A percentile compares a stretch with the other conserved stretches of the same genome.
phyloP scores from a whole-genome alignment of 345 rosid species.

The Salix dunnii region DNA sequence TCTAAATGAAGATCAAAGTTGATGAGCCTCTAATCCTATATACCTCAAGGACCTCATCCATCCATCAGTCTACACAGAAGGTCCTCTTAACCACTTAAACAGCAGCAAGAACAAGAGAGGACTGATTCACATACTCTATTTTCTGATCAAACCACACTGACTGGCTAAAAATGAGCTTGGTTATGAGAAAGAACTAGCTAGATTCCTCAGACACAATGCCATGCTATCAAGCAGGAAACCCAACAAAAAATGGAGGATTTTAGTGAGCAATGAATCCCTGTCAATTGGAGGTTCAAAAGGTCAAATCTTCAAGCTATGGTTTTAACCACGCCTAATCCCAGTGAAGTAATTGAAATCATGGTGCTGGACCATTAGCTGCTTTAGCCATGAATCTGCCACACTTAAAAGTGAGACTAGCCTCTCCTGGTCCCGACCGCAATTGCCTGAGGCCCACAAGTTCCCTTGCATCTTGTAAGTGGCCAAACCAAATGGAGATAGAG shows the following conservation, averaged over 20 bases:
- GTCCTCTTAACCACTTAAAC: slow-evolving; percentile 1
- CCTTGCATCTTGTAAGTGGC: slow-evolving; percentile 99
- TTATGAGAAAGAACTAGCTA: slow-evolving; percentile 13
- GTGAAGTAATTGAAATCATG: slow-evolving; percentile 92
- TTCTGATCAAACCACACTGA: slow-evolving; percentile 10
- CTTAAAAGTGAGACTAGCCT: slow-evolving; percentile 72
- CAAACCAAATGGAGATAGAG: slow-evolving; percentile 82
- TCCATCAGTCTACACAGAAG: slow-evolving; percentile 15
- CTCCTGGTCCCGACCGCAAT: slow-evolving; percentile 74
- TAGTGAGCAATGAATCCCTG: not conserved
- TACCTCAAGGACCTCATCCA: slow-evolving; percentile 13
- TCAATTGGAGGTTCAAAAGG: slow-evolving; percentile 6
- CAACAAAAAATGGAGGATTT: slow-evolving; percentile 9
- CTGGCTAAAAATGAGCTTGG: slow-evolving; percentile 5
- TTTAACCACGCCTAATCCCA: slow-evolving; percentile 62
- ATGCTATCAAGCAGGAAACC: slow-evolving; percentile 4
- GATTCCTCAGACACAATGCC: slow-evolving; percentile 8
- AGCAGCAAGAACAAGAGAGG: slow-evolving; percentile 11
- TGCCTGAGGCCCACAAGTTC: slow-evolving; percentile 77
- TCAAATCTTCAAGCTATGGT: slow-evolving; percentile 4
- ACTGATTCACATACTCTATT: slow-evolving; percentile 11
- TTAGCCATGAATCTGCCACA: slow-evolving; percentile 98
- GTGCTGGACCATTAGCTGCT: slow-evolving; percentile 93
- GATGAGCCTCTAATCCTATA: slow-evolving; percentile 5
- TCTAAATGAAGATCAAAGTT: slow-evolving; percentile 9